Percentiles rank a stretch among this genome's conserved stretches.
Evolutionary conservation across 306 rosid species (phyloP).

Genomic region (Cucurbita maxima): DNA sequence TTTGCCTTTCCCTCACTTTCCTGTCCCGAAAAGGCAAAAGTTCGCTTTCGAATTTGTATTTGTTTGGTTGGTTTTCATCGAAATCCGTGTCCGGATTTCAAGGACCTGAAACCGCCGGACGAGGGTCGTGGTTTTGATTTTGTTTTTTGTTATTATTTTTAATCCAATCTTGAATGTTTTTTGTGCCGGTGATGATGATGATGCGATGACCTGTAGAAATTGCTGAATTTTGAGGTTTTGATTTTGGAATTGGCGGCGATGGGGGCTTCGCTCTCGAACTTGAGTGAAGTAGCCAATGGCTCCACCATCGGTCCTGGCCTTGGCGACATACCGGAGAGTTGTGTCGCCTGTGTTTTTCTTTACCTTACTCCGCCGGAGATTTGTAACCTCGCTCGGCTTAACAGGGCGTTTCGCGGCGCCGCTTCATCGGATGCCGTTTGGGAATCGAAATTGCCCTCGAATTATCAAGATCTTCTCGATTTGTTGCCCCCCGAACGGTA

Average conservation of each 20-base stretch:
- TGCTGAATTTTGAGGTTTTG: not conserved
- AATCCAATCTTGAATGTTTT: not conserved
- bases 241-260: conserved; percentile 12
- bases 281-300: conserved; percentile 44
- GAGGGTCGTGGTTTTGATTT: not conserved
- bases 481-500: conserved; percentile 42
- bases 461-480: conserved; percentile 57
- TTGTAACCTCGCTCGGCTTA: conserved; percentile 75
- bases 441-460: conserved; percentile 63
- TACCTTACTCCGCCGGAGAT: conserved; percentile 81
- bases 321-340: conserved; percentile 84
- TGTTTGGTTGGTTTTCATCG: not conserved
- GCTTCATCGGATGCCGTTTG: conserved; percentile 80
- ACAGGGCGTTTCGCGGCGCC: conserved; percentile 73
- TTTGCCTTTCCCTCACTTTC: not conserved
- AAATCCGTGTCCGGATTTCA: not conserved
- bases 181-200: not conserved
- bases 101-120: not conserved
- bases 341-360: conserved; percentile 77
- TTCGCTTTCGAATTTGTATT: not conserved
- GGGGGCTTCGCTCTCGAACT: conserved; percentile 74
- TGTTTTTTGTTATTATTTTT: not conserved
- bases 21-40: not conserved
- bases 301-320: conserved; percentile 49
- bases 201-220: too few species aligned